Conservation (phyloP, 768 basidiomycete species). For the Russula sp. region DNA sequence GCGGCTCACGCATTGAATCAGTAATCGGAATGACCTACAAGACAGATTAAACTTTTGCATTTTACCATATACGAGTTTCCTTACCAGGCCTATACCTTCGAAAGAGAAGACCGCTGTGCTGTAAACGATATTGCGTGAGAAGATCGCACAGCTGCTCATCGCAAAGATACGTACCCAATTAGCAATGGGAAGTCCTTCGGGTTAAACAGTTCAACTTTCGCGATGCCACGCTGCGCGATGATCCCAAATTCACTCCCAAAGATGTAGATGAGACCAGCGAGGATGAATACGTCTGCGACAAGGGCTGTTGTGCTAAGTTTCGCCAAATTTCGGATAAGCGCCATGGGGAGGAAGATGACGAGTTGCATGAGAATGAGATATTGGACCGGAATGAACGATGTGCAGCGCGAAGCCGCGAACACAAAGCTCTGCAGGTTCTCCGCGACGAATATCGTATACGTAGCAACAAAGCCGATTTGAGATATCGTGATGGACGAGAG, state of each 20-base stretch:
- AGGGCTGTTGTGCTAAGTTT: slow-evolving; percentile 90
- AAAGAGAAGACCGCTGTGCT: slow-evolving; percentile 98
- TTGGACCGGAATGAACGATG: slow-evolving; percentile 54
- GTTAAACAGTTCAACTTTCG: slow-evolving; percentile 83
- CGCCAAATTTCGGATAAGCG: slow-evolving; percentile 87
- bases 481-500: slow-evolving; percentile 82
- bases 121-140: slow-evolving; percentile 8
- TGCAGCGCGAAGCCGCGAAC: slow-evolving; percentile 70
- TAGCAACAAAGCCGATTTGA: slow-evolving; percentile 81
- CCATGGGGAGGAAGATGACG: slow-evolving; percentile 82
- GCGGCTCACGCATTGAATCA: slow-evolving; percentile 93
- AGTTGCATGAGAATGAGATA: slow-evolving; percentile 82
- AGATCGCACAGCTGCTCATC: background rate
- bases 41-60: background rate
- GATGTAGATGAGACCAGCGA: slow-evolving; percentile 80
- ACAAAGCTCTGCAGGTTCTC: slow-evolving; percentile 89
- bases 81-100: slow-evolving; percentile 89
- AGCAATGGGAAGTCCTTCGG: slow-evolving; percentile 82
- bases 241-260: slow-evolving; percentile 77
- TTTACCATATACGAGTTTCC: slow-evolving; percentile 20
- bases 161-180: slow-evolving; percentile 55
- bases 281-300: slow-evolving; percentile 90
- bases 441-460: slow-evolving; percentile 95
- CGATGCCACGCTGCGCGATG: slow-evolving; percentile 61
- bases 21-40: slow-evolving; percentile 85